A percentile compares a stretch with the other conserved stretches of the same genome.
Conservation (phyloP, 2,329 filamentous ascomycete species). For the Pseudohalonectria lignicola region DNA sequence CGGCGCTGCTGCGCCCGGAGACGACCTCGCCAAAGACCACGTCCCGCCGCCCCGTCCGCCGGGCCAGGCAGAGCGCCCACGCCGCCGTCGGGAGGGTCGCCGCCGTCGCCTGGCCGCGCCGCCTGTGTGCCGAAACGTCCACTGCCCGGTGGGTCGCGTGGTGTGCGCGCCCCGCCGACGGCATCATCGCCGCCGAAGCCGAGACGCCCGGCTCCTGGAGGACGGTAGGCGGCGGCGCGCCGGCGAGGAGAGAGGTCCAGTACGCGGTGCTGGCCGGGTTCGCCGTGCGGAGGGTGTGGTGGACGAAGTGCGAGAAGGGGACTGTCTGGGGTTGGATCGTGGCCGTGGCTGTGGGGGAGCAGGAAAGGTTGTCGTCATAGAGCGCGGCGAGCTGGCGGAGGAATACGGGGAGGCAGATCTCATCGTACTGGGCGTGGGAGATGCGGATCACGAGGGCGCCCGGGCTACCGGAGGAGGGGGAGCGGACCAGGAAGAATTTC, state of each 20-base stretch:
- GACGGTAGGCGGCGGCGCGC: slow-evolving; percentile 34
- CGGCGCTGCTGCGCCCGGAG: slow-evolving; percentile 46
- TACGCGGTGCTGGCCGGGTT: slow-evolving; percentile 43
- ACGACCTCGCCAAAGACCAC: slow-evolving; percentile 58
- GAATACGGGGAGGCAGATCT: slow-evolving; percentile 52
- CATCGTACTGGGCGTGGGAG: slow-evolving; percentile 61
- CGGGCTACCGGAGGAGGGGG: slow-evolving; percentile 15
- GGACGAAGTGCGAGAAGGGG: slow-evolving; percentile 35
- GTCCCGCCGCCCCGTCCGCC: slow-evolving; percentile 37
- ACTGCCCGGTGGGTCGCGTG: slow-evolving; percentile 29
- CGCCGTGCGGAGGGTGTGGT: slow-evolving; percentile 25
- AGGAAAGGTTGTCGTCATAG: slow-evolving; percentile 19
- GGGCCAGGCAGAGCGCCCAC: slow-evolving; percentile 53
- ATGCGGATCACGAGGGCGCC: slow-evolving; percentile 45
- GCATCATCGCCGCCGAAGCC: slow-evolving; percentile 10
- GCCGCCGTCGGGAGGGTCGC: slow-evolving; percentile 57
- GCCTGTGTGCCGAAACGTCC: slow-evolving; percentile 34
- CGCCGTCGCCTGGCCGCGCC: slow-evolving; percentile 30
- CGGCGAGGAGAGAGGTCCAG: slow-evolving; percentile 47
- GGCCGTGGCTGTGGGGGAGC: neutral
- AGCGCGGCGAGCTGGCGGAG: slow-evolving; percentile 48
- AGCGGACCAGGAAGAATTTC: slow-evolving; percentile 43
- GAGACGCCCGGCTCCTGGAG: slow-evolving; percentile 24
- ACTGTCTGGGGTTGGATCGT: slow-evolving; percentile 16
- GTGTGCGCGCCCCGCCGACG: slow-evolving; percentile 23